Evolutionary conservation across 257 asterid genomes (phyloP).

Genomic region (Przewalskia tangutica): DNA sequence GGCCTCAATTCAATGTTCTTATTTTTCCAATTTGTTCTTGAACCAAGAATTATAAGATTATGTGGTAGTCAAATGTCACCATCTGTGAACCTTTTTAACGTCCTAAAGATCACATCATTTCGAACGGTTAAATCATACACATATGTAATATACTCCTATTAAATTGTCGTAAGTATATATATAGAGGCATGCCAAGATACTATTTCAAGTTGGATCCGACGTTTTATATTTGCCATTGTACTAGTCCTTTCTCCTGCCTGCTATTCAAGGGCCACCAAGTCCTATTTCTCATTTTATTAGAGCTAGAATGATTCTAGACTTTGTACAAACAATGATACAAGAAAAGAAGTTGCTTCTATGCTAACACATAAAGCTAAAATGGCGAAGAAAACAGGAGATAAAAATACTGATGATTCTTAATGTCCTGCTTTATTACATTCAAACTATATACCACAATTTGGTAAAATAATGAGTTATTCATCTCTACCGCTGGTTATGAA

Average conservation of each 20-base stretch:
- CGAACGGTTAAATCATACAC: not conserved
- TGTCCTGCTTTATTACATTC: not conserved
- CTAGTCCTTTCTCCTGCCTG: not conserved
- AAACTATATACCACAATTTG: not conserved
- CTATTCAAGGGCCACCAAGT: not conserved
- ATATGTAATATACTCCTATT: not conserved
- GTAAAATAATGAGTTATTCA: not conserved
- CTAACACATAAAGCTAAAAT: not conserved
- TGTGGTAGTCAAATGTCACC: not conserved
- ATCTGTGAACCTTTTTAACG: not conserved
- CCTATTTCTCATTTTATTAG: not conserved
- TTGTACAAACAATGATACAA: not conserved
- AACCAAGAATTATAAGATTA: not conserved
- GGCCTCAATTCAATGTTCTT: not conserved
- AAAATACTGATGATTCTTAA: not conserved
- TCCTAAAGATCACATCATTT: not conserved
- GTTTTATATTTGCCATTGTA: not conserved
- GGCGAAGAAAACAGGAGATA: not conserved
- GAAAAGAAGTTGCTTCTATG: not conserved
- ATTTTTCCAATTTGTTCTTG: not conserved
- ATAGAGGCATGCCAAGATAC: not conserved
- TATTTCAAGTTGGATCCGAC: not conserved
- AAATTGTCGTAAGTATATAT: not conserved
- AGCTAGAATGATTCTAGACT: not conserved
- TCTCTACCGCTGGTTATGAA: not conserved